These are phyloP conservation scores for Nicotiana attenuata DNA, from an alignment of 257 asterid species.

Conservation along the genomic window DNA sequence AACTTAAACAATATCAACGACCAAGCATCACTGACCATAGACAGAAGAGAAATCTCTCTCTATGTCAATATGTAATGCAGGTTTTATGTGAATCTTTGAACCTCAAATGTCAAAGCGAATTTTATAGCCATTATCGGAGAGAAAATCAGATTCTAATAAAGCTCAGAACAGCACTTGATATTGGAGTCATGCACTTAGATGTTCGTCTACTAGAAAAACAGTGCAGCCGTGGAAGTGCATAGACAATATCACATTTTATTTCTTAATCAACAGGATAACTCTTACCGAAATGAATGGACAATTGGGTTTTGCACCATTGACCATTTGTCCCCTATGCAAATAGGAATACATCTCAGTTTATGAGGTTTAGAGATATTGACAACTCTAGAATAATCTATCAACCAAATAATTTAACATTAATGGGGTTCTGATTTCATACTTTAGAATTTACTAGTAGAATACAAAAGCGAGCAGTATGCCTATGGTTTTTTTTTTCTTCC, in stretches of 20 bases:
- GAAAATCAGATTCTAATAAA: background rate
- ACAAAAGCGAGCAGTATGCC: background rate
- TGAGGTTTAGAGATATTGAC: background rate
- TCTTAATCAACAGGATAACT: background rate
- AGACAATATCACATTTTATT: background rate
- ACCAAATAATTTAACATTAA: background rate
- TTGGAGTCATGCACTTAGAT: background rate
- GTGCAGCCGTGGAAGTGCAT: background rate
- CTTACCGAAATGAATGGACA: background rate
- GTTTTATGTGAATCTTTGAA: background rate
- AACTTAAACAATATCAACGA: background rate
- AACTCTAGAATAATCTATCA: background rate
- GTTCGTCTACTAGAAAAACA: background rate
- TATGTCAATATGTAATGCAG: slow-evolving; percentile 5
- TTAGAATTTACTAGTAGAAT: background rate
- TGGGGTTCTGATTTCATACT: background rate
- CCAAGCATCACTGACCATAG: background rate
- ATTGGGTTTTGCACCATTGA: background rate
- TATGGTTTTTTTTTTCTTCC: background rate
- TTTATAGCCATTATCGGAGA: background rate
- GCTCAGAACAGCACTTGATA: background rate
- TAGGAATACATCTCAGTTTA: background rate
- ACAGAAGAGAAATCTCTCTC: background rate
- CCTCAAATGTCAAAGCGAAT: background rate
- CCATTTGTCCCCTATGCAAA: background rate